phyloP scores from a whole-genome alignment of 2,329 filamentous ascomycete species.

The Fusarium sp. region DNA sequence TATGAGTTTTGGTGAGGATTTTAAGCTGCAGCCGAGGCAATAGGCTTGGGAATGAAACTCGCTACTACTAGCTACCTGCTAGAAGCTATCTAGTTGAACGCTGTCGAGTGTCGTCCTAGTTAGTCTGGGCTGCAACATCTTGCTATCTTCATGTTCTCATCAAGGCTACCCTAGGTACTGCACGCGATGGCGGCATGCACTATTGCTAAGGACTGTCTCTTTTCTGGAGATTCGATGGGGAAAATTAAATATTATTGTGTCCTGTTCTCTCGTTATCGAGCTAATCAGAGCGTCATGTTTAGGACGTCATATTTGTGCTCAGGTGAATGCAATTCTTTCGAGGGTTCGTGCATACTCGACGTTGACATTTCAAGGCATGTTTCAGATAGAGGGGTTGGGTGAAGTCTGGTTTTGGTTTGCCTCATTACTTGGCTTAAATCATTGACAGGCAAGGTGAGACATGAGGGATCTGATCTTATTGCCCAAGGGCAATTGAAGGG shows the following conservation, averaged over 20 bases:
- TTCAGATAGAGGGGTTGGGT: conserved; percentile 12
- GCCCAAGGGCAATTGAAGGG: conserved; percentile 8
- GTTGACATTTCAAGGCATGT: conserved; percentile 10
- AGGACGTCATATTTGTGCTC: conserved; percentile 10
- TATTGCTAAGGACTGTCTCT: background rate
- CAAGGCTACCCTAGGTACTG: conserved; percentile 10
- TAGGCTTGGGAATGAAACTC: conserved; percentile 24
- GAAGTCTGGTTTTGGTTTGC: conserved; percentile 5
- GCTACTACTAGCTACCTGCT: conserved; percentile 12
- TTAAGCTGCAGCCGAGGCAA: conserved; percentile 18
- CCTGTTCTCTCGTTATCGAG: background rate
- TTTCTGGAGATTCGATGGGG: background rate
- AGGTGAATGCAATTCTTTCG: background rate
- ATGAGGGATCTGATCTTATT: conserved; percentile 11
- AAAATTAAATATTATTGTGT: background rate
- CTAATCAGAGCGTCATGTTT: background rate
- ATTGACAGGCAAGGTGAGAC: conserved; percentile 17
- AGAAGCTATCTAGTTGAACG: conserved; percentile 25
- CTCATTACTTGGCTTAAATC: conserved; percentile 24
- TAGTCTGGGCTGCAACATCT: conserved; percentile 25
- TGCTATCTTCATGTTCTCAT: conserved; percentile 16
- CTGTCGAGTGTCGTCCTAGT: conserved; percentile 22
- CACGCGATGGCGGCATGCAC: conserved; percentile 6
- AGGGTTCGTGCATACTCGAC: conserved; percentile 1
- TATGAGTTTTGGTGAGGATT: too few relatives aligned